Base-by-base conservation (phyloP, 1,284 basidiomycete genomes). In the Chiua sp. region DNA sequence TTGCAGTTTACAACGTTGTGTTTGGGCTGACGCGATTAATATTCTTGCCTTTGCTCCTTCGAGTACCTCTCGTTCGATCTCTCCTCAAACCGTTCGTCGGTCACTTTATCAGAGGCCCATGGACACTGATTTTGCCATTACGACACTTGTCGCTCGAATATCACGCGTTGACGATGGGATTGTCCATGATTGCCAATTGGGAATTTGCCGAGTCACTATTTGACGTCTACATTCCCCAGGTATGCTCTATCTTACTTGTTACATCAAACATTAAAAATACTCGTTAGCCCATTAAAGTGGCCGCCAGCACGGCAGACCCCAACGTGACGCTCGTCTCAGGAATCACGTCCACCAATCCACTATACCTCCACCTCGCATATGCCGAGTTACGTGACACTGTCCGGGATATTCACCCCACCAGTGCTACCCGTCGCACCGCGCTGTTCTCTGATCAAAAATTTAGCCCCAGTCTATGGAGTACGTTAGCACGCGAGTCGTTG, bases 361-460 rank as follows among this genome's bases (percentile, higher is more conserved):
- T 82, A 22, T 85, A 83, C 69, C 80, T 82, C 57, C 82, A 85
- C 66, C 83, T 85, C 59, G 87, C 87, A 0, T 87, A 83, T 59
- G 75, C 78, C 1, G 87, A 89, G 62, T 76, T 90, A 42, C 69
- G 69, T 4, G 75, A 78, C 2, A 66, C 87, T 15, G 78, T 83
- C 1, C 65, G 72, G 16, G 81, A 82, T 33, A 73, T 78, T 18
- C 75, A 78, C 4, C 54, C 78, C 1, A 61, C 74, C 7, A 80
- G 80, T 0, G 70, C 75, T 15, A 67, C 79, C 0, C 77, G 80
- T 39, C 80, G 91, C 10, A 78, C 81, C 2, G 80, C 82, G 0
- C 72, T 93, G 2, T 92, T 92, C 67, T 81, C 80, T 2, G 90
- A 93, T 66, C 87, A 90, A 68, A 90, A 87, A 65, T 82, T 84